Base-by-base conservation (phyloP, 2,329 filamentous ascomycete genomes). In the Diaporthe nobilis region DNA sequence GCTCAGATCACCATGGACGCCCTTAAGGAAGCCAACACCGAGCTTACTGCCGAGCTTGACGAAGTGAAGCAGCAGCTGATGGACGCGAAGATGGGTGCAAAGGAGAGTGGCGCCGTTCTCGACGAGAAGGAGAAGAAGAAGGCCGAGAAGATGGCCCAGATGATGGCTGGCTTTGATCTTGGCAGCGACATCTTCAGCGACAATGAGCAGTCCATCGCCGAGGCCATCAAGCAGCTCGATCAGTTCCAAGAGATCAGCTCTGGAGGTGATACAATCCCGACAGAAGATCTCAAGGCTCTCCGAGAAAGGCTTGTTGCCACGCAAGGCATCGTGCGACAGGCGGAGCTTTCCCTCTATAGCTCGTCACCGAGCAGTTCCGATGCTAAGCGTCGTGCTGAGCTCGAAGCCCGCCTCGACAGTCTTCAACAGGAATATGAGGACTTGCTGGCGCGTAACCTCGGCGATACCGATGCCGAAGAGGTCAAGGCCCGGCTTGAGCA, bases 121-220 rank as follows among this genome's bases (percentile, higher is more conserved):
- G 96, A 98, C 80, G 97, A 98, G 86, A 99, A 99, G 89, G 97
- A 98, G 86, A 96, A 95, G 89, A 96, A 95, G 87, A 99, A 99
- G 90, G 95, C 96, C 0, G 97, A 99, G 87, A 97, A 97, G 86
- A 99, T 99, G 97, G 97, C 97, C 58, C 94, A 98, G 90, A 99
- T 99, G 97, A 98, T 99, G 96, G 97, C 97, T 76, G 95, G 96
- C 4, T 98, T 99, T 81, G 96, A 99, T 81, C 91, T 99, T 47
- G 96, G 95, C 60, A 93, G 94, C 67, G 96, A 98, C 75, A 93
- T 97, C 44, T 98, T 98, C 84, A 98, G 95, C 79, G 94, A 97
- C 75, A 98, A 98, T 80, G 97, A 99, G 84, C 91, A 93, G 78
- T 93, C 92, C 70, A 94, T 99, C 75, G 92, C 94, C 76, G 92